These are phyloP conservation scores for Mycena crocata DNA, from an alignment of 768 basidiomycete genomes.

Conservation along the genomic window DNA sequence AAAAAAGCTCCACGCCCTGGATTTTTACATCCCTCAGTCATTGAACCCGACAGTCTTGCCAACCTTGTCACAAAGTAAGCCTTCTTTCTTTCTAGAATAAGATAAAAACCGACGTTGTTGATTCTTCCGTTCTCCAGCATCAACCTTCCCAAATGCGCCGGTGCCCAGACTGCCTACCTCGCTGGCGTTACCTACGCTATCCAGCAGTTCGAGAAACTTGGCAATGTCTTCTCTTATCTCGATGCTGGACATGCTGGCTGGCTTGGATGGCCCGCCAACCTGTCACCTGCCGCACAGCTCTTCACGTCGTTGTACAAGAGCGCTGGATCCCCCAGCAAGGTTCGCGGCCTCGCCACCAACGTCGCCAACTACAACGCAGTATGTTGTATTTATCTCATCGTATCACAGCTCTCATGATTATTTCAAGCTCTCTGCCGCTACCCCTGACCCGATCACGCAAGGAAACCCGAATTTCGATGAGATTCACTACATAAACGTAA, in stretches of 20 bases:
- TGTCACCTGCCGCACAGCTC: constrained; percentile 66
- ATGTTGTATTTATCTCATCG: too few species aligned
- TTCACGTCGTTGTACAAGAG: constrained; percentile 61
- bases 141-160: constrained; percentile 65
- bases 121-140: too few species aligned
- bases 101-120: too few species aligned
- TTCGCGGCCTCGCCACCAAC: constrained; percentile 73
- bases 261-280: constrained; percentile 77
- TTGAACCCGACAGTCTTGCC: constrained; percentile 76
- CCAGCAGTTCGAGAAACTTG: constrained; percentile 63
- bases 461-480: constrained; percentile 73
- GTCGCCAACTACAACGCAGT: constrained; percentile 62
- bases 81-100: too few species aligned
- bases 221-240: constrained; percentile 67
- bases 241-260: constrained; percentile 75
- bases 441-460: constrained; percentile 71
- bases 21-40: constrained; percentile 45
- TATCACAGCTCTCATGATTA: too few species aligned
- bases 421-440: constrained; percentile 53
- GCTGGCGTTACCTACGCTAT: constrained; percentile 67
- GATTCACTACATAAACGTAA: constrained; percentile 65
- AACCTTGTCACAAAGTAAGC: constrained; percentile 81
- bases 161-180: constrained; percentile 65
- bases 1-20: too few species aligned
- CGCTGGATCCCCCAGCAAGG: constrained; percentile 66